phyloP scores from a whole-genome alignment of 192 early-diverging fungal genomes.

The Pecoramyces ruminantium region DNA sequence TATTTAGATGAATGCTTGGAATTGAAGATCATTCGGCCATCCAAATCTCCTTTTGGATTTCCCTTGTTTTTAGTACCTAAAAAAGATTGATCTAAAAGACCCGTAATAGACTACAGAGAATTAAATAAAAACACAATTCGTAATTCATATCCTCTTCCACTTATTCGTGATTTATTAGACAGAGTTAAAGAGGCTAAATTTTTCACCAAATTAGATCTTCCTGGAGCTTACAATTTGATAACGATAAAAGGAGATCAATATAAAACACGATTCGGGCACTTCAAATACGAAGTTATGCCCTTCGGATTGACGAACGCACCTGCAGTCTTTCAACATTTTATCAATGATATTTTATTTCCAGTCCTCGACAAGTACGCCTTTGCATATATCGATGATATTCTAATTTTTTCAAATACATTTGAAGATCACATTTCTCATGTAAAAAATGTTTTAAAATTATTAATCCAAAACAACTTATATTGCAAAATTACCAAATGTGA shows the following conservation, averaged over 20 bases:
- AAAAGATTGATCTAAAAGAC: no score
- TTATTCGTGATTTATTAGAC: no score
- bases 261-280: constrained; percentile 17
- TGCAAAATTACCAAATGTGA: constrained; percentile 18
- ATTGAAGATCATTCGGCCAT: no score
- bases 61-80: no score
- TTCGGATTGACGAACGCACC: constrained; percentile 39
- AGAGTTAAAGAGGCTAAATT: no score
- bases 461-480: constrained; percentile 9
- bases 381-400: constrained; percentile 1
- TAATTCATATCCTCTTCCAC: no score
- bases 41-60: no score
- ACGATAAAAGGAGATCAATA: constrained; percentile 19
- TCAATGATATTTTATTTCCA: constrained; percentile 21
- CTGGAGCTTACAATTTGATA: constrained; percentile 15
- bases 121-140: no score
- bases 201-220: constrained; percentile 9
- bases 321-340: constrained; percentile 26
- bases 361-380: constrained; percentile 5
- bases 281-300: constrained; percentile 32
- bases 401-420: constrained; percentile 1
- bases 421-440: constrained; percentile 6
- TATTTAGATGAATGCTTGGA: no score
- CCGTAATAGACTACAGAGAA: no score
- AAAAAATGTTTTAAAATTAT: constrained; percentile 4